phyloP scores from a whole-genome alignment of 495 filamentous ascomycete genomes.

The Penicillium ucsense region DNA sequence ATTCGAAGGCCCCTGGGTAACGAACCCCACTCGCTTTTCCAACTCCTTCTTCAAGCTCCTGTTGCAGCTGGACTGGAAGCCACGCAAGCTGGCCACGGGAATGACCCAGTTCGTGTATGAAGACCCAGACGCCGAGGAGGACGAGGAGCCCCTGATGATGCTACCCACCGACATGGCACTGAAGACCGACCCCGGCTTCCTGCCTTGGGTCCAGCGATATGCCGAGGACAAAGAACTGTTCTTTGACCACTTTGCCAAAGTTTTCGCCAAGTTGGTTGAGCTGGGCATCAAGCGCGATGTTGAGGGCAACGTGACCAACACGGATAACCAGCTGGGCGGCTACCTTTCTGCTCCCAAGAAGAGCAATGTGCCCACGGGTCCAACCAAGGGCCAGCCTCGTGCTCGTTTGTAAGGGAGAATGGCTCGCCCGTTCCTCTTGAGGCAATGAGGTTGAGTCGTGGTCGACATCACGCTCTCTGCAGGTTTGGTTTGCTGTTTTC shows the following conservation, averaged over 20 bases:
- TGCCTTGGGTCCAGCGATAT: conserved; percentile 48
- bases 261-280: conserved; percentile 54
- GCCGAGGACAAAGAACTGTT: conserved; percentile 51
- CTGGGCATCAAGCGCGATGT: conserved; percentile 48
- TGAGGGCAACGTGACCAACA: conserved; percentile 38
- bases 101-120: conserved; percentile 48
- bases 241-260: conserved; percentile 50
- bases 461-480: no score
- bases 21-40: conserved; percentile 53
- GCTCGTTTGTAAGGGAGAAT: conserved; percentile 19
- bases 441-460: no score
- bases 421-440: background rate
- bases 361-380: conserved; percentile 35
- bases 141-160: conserved; percentile 47
- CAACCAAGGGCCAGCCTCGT: conserved; percentile 15
- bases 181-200: conserved; percentile 26
- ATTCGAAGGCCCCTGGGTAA: conserved; percentile 54
- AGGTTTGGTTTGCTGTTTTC: background rate
- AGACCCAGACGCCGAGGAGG: conserved; percentile 46
- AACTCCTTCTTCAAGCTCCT: conserved; percentile 54
- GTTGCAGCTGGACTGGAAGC: conserved; percentile 45
- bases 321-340: conserved; percentile 43
- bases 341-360: conserved; percentile 53
- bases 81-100: conserved; percentile 41
- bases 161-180: conserved; percentile 38